These are phyloP conservation scores for Coemansia sp. DNA, from an alignment of 192 early-diverging fungal species.

Conservation along the genomic window DNA sequence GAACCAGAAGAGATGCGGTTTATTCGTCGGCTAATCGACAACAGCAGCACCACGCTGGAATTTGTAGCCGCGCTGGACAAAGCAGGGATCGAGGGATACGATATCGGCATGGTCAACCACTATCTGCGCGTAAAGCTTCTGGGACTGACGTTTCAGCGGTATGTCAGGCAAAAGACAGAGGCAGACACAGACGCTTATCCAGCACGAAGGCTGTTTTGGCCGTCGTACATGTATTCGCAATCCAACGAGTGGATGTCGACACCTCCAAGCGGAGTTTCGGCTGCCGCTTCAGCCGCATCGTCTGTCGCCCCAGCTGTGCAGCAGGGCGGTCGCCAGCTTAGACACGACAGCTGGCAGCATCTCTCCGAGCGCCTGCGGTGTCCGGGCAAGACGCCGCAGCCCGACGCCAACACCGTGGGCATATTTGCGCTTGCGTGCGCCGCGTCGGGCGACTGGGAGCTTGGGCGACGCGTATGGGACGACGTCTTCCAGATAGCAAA, in stretches of 20 bases:
- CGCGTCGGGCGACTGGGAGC: conserved; percentile 24
- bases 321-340: neutral
- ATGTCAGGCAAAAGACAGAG: conserved; percentile 28
- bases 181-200: neutral
- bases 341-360: conserved; percentile 28
- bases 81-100: conserved; percentile 28
- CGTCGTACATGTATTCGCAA: conserved; percentile 42
- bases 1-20: conserved; percentile 16
- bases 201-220: conserved; percentile 33
- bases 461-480: conserved; percentile 41
- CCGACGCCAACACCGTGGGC: conserved; percentile 31
- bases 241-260: conserved; percentile 21
- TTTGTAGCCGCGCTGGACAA: conserved; percentile 21
- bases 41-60: conserved; percentile 11
- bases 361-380: conserved; percentile 7
- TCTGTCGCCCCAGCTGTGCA: neutral
- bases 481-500: conserved; percentile 13
- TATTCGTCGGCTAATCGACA: conserved; percentile 18
- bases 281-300: neutral
- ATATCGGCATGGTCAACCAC: conserved; percentile 42
- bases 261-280: neutral
- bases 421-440: conserved; percentile 34
- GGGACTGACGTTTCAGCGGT: conserved; percentile 49
- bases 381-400: conserved; percentile 11
- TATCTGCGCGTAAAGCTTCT: conserved; percentile 42